Percentiles rank a stretch among this genome's conserved stretches.
Evolutionary conservation across 768 basidiomycete genomes (phyloP).

Genomic region (Pisolithus marmoratus): DNA sequence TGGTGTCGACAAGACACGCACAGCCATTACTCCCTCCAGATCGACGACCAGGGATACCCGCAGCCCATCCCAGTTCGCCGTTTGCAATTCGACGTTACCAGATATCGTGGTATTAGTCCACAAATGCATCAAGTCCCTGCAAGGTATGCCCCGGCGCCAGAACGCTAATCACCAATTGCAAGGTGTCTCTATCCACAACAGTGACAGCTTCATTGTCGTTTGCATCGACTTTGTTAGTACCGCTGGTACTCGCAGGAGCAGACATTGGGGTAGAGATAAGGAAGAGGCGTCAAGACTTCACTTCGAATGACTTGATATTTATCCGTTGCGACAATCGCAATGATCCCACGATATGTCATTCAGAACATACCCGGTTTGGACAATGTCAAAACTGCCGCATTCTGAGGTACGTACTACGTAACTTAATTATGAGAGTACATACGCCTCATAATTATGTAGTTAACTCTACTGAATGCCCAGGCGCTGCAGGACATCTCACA

Average conservation of each 20-base stretch:
- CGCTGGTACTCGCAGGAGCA: conserved; percentile 7
- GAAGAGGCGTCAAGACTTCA: neutral
- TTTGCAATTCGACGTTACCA: conserved; percentile 69
- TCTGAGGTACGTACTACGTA: too few species aligned
- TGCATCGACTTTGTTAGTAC: conserved; percentile 7
- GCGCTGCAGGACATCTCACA: conserved; percentile 22
- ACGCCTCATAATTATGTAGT: too few species aligned
- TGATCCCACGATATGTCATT: conserved; percentile 6
- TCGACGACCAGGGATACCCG: conserved; percentile 71
- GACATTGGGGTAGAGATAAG: conserved; percentile 20
- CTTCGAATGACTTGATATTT: conserved; percentile 24
- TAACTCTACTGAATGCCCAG: conserved; percentile 30
- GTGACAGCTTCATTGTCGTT: conserved; percentile 21
- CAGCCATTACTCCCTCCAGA: conserved; percentile 16
- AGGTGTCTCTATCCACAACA: conserved; percentile 39
- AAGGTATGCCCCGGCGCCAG: conserved; percentile 23
- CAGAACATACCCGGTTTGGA: neutral
- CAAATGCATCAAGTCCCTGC: conserved; percentile 23
- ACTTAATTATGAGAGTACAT: too few species aligned
- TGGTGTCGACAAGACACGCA: conserved; percentile 10
- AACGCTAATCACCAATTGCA: conserved; percentile 51
- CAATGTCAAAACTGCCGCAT: too few species aligned
- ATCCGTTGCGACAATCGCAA: conserved; percentile 11
- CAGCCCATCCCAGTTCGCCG: conserved; percentile 74
- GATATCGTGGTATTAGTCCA: conserved; percentile 35